These are phyloP conservation scores for Skeletonema costatum DNA, from an alignment of 108 stramenopile species.

Conservation along the genomic window DNA sequence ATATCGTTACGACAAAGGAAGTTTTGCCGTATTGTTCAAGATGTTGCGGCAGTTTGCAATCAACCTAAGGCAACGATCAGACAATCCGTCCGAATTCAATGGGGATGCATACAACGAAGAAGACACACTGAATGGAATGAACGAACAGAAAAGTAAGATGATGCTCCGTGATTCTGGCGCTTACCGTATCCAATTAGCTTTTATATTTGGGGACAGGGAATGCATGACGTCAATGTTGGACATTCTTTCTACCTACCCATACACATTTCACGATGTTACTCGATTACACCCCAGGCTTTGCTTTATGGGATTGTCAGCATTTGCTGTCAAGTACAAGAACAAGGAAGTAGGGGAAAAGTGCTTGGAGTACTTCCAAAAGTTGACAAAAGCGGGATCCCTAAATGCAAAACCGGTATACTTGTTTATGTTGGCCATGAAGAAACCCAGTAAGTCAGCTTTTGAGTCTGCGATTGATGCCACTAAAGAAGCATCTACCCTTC, in stretches of 20 bases:
- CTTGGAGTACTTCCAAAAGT: slow-evolving; percentile 16
- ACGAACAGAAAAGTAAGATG: not conserved
- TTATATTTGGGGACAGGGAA: not conserved
- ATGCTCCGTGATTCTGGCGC: not conserved
- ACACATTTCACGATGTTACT: not conserved
- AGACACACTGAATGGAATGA: slow-evolving; percentile 1
- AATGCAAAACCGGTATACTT: slow-evolving; percentile 27
- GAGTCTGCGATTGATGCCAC: slow-evolving; percentile 33
- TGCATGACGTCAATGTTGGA: not conserved
- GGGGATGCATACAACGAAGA: slow-evolving; percentile 1
- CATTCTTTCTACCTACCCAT: not conserved
- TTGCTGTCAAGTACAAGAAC: slow-evolving; percentile 10
- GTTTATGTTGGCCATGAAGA: slow-evolving; percentile 24
- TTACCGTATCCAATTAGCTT: not conserved
- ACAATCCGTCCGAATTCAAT: not conserved
- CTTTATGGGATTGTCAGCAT: slow-evolving; percentile 1
- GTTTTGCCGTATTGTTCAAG: not conserved
- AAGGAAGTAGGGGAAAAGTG: slow-evolving; percentile 12
- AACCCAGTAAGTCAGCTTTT: slow-evolving; percentile 11
- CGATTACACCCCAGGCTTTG: not conserved
- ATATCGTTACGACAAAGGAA: not conserved
- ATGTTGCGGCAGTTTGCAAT: not conserved
- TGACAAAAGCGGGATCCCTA: slow-evolving; percentile 7
- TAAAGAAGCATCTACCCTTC: not conserved
- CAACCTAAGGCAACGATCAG: slow-evolving; percentile 1